phyloP scores from a whole-genome alignment of 1,139 yeast species.

The Yamadazyma sp. region DNA sequence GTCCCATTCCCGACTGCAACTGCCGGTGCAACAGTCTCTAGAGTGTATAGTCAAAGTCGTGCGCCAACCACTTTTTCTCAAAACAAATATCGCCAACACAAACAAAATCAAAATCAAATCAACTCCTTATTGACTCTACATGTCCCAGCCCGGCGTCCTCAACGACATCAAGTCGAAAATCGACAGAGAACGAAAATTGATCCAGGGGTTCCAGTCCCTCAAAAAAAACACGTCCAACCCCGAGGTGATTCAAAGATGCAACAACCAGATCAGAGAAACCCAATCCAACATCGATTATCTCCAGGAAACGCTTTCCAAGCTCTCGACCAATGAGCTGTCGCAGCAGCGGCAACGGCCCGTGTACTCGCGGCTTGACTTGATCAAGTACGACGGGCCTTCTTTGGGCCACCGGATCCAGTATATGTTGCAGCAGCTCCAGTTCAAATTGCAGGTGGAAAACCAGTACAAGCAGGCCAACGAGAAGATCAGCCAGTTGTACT shows the following conservation, averaged over 20 bases:
- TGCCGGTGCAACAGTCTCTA: constrained; percentile 70
- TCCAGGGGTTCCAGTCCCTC: constrained; percentile 81
- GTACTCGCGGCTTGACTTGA: constrained; percentile 72
- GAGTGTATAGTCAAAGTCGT: no score
- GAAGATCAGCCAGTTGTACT: constrained; percentile 80
- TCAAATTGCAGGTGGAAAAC: constrained; percentile 88
- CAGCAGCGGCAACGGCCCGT: constrained; percentile 31
- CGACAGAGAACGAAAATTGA: constrained; percentile 82
- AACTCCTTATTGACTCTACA: no score
- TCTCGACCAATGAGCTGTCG: constrained; percentile 33
- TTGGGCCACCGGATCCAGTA: constrained; percentile 93
- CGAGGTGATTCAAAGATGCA: constrained; percentile 86
- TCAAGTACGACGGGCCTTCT: constrained; percentile 91
- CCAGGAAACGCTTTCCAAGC: constrained; percentile 70
- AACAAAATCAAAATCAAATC: not conserved
- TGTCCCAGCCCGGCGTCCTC: constrained; percentile 1
- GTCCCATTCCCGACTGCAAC: constrained; percentile 93
- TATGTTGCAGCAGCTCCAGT: constrained; percentile 92
- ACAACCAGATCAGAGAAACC: constrained; percentile 86
- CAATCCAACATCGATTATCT: constrained; percentile 87
- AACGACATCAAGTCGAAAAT: constrained; percentile 75
- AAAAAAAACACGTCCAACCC: constrained; percentile 76
- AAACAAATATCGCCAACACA: not conserved
- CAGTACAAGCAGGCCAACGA: constrained; percentile 92
- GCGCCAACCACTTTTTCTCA: no score